phyloP scores from a whole-genome alignment of 75 land plant species.

The Picea sitchensis region DNA sequence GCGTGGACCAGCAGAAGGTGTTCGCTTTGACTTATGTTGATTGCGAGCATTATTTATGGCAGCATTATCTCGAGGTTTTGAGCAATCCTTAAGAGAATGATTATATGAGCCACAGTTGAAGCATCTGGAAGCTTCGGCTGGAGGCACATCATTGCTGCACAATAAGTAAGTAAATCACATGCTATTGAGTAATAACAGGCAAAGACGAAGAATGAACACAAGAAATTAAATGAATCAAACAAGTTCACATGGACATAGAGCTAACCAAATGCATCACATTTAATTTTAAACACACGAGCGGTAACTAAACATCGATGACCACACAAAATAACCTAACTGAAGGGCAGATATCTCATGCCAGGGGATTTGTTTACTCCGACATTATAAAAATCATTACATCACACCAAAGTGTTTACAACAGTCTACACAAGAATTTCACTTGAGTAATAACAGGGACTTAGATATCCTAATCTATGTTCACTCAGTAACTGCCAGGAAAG shows the following conservation, averaged over 20 bases:
- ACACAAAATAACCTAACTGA: not conserved
- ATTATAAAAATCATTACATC: not conserved
- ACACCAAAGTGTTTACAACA: not conserved
- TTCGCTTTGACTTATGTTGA: constrained; percentile 45
- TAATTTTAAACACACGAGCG: not conserved
- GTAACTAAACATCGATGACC: not conserved
- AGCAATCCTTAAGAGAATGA: constrained; percentile 83
- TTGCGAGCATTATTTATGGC: constrained; percentile 85
- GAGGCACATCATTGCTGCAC: constrained; percentile 33
- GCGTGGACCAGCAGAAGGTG: constrained; percentile 37
- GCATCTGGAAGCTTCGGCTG: constrained; percentile 68
- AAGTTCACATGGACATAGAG: not conserved
- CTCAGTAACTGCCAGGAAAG: not conserved
- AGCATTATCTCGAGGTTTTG: constrained; percentile 73
- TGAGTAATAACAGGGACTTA: not conserved
- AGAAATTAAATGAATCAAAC: not conserved
- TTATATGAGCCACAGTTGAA: constrained; percentile 96
- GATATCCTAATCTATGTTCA: not conserved
- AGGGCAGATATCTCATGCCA: not conserved
- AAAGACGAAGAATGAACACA: not conserved
- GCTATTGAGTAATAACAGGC: not conserved
- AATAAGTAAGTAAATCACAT: constrained; percentile 6
- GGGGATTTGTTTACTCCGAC: not conserved
- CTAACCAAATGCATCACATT: not conserved
- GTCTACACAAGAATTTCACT: not conserved